These are phyloP conservation scores for Berkeleyomyces basicola DNA, from an alignment of 2,329 filamentous ascomycete species.

Conservation along the genomic window DNA sequence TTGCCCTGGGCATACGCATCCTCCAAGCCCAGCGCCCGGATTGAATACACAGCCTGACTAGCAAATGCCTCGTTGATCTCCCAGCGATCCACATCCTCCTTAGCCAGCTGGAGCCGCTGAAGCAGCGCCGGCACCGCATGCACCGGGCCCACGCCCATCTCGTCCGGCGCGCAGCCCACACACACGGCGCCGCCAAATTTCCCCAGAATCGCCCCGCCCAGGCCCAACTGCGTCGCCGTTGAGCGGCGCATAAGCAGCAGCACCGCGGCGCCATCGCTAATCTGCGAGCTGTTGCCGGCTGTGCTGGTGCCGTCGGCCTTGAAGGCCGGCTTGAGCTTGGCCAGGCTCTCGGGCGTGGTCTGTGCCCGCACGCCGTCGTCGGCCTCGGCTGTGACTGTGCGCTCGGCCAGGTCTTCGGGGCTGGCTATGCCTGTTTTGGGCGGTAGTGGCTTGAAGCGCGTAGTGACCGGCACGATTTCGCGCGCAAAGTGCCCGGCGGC, in stretches of 20 bases:
- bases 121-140: conserved; percentile 73
- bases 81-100: conserved; percentile 63
- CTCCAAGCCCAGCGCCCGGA: conserved; percentile 53
- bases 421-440: conserved; percentile 34
- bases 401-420: background rate
- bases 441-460: conserved; percentile 35
- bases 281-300: conserved; percentile 73
- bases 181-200: conserved; percentile 66
- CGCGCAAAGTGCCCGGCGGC: conserved; percentile 51
- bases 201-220: conserved; percentile 54
- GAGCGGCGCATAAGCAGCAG: conserved; percentile 71
- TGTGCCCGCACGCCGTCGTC: conserved; percentile 71
- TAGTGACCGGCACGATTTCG: conserved; percentile 64
- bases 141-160: conserved; percentile 87
- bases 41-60: conserved; percentile 51
- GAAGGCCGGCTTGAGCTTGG: conserved; percentile 75
- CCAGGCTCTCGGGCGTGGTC: conserved; percentile 52
- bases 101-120: conserved; percentile 46
- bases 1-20: conserved; percentile 26
- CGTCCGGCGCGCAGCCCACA: conserved; percentile 67
- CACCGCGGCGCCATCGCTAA: conserved; percentile 76
- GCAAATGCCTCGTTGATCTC: conserved; percentile 82
- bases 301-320: conserved; percentile 57
- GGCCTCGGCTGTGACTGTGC: conserved; percentile 46
- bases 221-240: conserved; percentile 49